These are phyloP conservation scores for Beverwykella pulmonaria DNA, from an alignment of 495 filamentous ascomycete genomes.

Conservation along the genomic window DNA sequence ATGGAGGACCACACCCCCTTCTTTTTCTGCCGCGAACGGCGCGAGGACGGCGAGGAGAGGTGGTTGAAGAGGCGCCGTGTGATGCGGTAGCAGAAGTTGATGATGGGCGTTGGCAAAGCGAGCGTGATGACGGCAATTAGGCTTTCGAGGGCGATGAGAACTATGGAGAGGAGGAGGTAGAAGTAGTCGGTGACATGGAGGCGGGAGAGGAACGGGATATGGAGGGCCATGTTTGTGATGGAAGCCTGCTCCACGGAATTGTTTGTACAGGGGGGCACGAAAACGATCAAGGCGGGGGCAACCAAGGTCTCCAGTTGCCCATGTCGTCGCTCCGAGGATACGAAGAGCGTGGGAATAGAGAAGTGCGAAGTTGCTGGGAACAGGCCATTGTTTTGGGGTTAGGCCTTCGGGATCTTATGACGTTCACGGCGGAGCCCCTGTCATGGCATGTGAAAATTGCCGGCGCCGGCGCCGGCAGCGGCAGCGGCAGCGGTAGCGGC, in stretches of 20 bases:
- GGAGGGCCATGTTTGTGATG: slow-evolving; percentile 56
- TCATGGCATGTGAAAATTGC: slow-evolving; percentile 18
- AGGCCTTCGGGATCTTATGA: slow-evolving; percentile 2
- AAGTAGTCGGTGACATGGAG: slow-evolving; percentile 85
- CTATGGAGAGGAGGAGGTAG: slow-evolving; percentile 77
- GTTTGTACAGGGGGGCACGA: neutral
- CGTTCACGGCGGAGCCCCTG: neutral
- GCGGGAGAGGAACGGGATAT: slow-evolving; percentile 81
- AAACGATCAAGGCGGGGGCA: neutral
- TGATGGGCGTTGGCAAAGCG: slow-evolving; percentile 70
- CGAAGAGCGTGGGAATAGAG: neutral
- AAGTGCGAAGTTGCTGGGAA: neutral
- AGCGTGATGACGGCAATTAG: slow-evolving; percentile 86
- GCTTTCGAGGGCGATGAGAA: slow-evolving; percentile 77
- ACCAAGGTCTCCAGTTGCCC: neutral
- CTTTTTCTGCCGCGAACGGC: slow-evolving; percentile 60
- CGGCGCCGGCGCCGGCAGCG: too few relatives aligned
- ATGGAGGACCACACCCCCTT: slow-evolving; percentile 56
- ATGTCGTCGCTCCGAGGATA: neutral
- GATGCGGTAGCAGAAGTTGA: slow-evolving; percentile 77
- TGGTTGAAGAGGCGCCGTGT: slow-evolving; percentile 83
- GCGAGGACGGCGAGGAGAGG: slow-evolving; percentile 69
- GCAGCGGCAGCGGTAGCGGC: too few relatives aligned
- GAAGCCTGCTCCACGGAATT: neutral
- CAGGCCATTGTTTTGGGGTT: slow-evolving; percentile 15